phyloP scores from a whole-genome alignment of 257 asterid genomes.

The Dorcoceras hygrometricum region DNA sequence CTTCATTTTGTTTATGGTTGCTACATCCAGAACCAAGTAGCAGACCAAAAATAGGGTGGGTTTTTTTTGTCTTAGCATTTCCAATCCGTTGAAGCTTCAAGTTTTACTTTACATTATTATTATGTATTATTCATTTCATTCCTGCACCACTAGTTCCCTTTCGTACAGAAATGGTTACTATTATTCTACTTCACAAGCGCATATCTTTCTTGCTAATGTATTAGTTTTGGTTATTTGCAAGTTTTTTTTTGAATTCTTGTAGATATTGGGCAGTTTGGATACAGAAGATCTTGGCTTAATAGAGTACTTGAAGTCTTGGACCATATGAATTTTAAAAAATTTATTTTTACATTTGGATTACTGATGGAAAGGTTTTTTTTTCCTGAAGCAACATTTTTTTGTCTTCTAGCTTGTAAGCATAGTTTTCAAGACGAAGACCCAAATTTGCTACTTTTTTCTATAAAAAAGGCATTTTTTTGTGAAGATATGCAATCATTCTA shows the following conservation, averaged over 20 bases:
- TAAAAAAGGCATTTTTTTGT: background rate
- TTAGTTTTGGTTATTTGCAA: background rate
- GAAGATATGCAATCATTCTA: background rate
- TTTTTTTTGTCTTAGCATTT: slow-evolving; percentile 18
- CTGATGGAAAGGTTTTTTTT: background rate
- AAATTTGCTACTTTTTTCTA: too few relatives aligned
- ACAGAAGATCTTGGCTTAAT: background rate
- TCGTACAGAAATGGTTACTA: background rate
- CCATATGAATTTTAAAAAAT: background rate
- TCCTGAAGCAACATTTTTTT: too few relatives aligned
- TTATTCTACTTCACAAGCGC: slow-evolving; percentile 6
- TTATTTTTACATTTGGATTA: background rate
- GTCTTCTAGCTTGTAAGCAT: too few relatives aligned
- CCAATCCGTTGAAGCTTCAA: background rate
- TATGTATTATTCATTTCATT: background rate
- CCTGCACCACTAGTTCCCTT: slow-evolving; percentile 16
- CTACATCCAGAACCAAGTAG: slow-evolving; percentile 84
- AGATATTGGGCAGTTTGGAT: background rate
- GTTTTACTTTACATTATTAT: background rate
- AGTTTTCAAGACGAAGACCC: too few relatives aligned
- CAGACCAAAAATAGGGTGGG: slow-evolving; percentile 81
- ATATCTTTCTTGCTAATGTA: slow-evolving; percentile 1
- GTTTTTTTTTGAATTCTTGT: background rate
- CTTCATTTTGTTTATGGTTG: slow-evolving; percentile 94
- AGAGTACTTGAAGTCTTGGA: background rate